phyloP scores from a whole-genome alignment of 345 rosid species.

The Turritis glabra region DNA sequence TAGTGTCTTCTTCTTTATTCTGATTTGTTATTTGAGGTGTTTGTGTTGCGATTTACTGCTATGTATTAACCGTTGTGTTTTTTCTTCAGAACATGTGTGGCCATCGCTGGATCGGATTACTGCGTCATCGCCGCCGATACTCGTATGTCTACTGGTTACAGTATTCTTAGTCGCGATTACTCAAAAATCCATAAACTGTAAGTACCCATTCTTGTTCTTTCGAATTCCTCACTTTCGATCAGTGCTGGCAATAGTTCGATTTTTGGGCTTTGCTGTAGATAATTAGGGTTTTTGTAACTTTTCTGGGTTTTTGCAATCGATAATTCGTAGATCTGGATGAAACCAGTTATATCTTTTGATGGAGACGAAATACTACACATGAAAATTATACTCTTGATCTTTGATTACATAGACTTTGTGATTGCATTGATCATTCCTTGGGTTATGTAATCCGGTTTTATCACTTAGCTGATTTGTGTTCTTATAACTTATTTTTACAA shows the following conservation, averaged over 20 bases:
- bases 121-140: slow-evolving; percentile 97
- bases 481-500: not conserved
- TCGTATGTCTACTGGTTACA: slow-evolving; percentile 95
- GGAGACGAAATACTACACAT: not conserved
- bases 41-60: not conserved
- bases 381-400: not conserved
- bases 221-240: not conserved
- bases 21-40: not conserved
- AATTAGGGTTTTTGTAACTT: slow-evolving; percentile 1
- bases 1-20: not conserved
- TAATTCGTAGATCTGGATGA: slow-evolving; percentile 21
- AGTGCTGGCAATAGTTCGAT: not conserved
- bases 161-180: slow-evolving; percentile 84
- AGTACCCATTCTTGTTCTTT: not conserved
- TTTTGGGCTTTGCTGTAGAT: not conserved
- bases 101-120: slow-evolving; percentile 92
- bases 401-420: not conserved
- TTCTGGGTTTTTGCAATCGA: not conserved
- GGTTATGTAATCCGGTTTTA: not conserved
- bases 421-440: not conserved
- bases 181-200: slow-evolving; percentile 86
- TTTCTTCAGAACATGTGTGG: slow-evolving; percentile 73
- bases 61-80: not conserved
- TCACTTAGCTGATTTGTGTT: not conserved
- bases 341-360: not conserved